Conservation (phyloP, 192 early-diverging fungal genomes). For the Coemansia reversa region DNA sequence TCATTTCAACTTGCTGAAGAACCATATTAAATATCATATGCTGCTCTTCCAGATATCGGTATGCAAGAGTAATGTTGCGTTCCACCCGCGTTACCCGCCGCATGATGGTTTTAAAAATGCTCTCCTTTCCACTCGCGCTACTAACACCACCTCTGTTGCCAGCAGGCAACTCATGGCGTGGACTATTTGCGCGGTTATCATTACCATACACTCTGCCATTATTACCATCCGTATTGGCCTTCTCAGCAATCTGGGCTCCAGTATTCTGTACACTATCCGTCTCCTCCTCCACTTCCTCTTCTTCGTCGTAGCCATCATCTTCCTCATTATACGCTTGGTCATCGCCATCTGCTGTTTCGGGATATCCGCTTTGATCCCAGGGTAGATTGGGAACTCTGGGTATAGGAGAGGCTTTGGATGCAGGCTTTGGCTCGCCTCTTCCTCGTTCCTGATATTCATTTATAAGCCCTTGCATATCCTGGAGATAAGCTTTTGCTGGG, state of each 20-base stretch:
- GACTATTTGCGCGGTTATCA: not conserved
- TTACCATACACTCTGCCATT: not conserved
- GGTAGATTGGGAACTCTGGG: conserved; percentile 44
- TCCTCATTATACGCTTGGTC: conserved; percentile 15
- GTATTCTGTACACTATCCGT: conserved; percentile 7
- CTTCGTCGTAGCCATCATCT: conserved; percentile 41
- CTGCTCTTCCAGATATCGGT: conserved; percentile 76
- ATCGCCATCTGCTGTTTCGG: conserved; percentile 8
- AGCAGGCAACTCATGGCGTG: no score
- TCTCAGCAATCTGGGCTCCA: not conserved
- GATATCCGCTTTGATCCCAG: conserved; percentile 23
- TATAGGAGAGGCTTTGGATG: conserved; percentile 17
- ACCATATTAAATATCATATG: conserved; percentile 68
- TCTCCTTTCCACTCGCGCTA: conserved; percentile 62
- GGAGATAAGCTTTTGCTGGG: conserved; percentile 42
- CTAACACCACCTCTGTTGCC: conserved; percentile 3
- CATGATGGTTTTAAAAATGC: conserved; percentile 89
- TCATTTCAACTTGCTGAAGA: conserved; percentile 59
- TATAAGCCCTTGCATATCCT: conserved; percentile 44
- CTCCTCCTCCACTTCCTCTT: conserved; percentile 24
- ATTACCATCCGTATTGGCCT: not conserved
- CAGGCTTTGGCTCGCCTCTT: conserved; percentile 11
- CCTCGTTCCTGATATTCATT: conserved; percentile 31
- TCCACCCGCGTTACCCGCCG: conserved; percentile 79
- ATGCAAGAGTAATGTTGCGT: conserved; percentile 72